Evolutionary conservation across 2,329 filamentous ascomycete species (phyloP).

Genomic region (Talaromyces rugulosus): DNA sequence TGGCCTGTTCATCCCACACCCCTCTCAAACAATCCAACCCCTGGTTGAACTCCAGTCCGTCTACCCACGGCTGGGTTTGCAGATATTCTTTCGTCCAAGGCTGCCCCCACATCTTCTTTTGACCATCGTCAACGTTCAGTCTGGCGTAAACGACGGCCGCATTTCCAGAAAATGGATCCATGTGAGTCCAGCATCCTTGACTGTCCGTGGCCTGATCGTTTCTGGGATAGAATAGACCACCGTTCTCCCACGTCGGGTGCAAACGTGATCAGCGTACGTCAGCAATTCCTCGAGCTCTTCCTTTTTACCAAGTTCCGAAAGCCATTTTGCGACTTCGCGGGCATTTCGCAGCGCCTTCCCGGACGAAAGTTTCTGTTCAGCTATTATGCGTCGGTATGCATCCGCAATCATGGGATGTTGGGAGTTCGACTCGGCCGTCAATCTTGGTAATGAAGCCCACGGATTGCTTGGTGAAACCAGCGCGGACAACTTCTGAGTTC

Average conservation of each 20-base stretch:
- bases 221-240: conserved; percentile 33
- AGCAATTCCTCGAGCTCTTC: conserved; percentile 21
- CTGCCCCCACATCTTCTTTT: conserved; percentile 30
- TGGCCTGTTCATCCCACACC: conserved; percentile 16
- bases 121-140: conserved; percentile 34
- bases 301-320: conserved; percentile 29
- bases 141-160: conserved; percentile 32
- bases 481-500: conserved; percentile 30
- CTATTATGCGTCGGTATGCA: neutral
- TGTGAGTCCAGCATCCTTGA: conserved; percentile 19
- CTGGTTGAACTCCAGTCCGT: conserved; percentile 16
- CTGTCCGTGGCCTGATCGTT: conserved; percentile 21
- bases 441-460: conserved; percentile 25
- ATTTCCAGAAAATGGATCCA: conserved; percentile 37
- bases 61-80: conserved; percentile 23
- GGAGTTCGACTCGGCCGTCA: conserved; percentile 18
- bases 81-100: conserved; percentile 3
- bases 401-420: neutral
- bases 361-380: neutral
- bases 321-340: conserved; percentile 22
- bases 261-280: conserved; percentile 25
- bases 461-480: conserved; percentile 18
- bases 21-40: conserved; percentile 23
- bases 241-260: conserved; percentile 28
- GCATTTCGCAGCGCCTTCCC: neutral